Evolutionary conservation across 192 early-diverging fungal species (phyloP), one percentile per base, ranked within the genome.

Genomic region (Coemansia sp.): DNA sequence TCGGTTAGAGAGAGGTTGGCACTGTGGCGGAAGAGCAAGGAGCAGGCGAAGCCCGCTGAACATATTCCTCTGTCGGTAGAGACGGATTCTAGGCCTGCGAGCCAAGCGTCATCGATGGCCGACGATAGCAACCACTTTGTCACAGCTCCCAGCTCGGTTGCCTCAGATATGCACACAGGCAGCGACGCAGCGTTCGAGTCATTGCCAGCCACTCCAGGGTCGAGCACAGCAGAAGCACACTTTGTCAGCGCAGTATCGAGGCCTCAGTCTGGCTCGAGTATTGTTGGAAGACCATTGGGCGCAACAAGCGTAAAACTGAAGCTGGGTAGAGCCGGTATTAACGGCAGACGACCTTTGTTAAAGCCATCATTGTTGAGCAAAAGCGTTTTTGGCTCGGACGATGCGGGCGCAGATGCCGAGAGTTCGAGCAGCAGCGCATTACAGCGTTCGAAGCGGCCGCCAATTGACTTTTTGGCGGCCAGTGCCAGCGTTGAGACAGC

Each of bases 1-100:
- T 89, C 93, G 73, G 74, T 95, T 55, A 89, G 89, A 65, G 95
- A 96, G 84, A 81, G 92, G 38, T 71, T 97, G 15, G 90, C 93
- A 57, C 88, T 92, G 79, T 98, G 94, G 94, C 77, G 89, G 59
- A 88, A 87, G 70, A 89, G 93, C 72, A 87, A 87, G 65, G 88
- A 88, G 65, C 71, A 77, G 65, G 66, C 63, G 24, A 72, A 67
- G 51, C 18, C 66, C 12, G 40, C 63, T 2, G 44, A 29, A 31
- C 44, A n/a, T 20, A 42, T 31, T 22, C 63, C 27, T 47, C 61
- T 44, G 33, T 29, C 67, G 13, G 73, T 27, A 27, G 52, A 74
- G 57, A 38, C 44, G 11, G 61, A 42, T 20, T 24, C 62, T 40
- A 67, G 34, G 31, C 63, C 76, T 3, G 33, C 11, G 6, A 74